Evolutionary conservation across 306 rosid species (phyloP), one percentile per base, ranked within the genome.

Genomic region (Citrullus mucosospermus): DNA sequence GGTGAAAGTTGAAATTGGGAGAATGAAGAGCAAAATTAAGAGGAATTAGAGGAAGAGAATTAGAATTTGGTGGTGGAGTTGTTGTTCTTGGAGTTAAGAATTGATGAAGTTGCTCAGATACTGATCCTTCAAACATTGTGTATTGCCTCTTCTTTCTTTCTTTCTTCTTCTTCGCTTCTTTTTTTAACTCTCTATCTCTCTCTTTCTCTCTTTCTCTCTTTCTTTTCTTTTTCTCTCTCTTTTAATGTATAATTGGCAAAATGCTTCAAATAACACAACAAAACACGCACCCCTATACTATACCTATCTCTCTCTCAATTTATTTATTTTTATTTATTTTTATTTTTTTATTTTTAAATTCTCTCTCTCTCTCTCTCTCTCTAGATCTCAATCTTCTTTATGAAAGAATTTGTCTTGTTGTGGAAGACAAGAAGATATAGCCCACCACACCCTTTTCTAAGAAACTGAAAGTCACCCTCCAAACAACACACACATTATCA

Each of bases 61-160:
- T 22, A 86, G 92, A 10, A 85, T 83, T 36, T 17, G 79, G 32
- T 10, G 78, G 22, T 50, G 76, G 22, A 43, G 57, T 16, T 12
- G 53, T 12, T 10, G 93, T 79, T 75, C 89, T 89, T 63, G 97
- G 88, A 44, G 90, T 85, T 81, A 90, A 88, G 96, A 93, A 88
- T 80, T 92, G 97, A 88, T 90, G 97, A 87, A 92, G 84, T 78
- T 92, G 98, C 36, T 94, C 97, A 48, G 96, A 88, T 32, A 86
- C 90, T 88, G 73, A 66, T 66, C 93, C 98, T 88, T 94, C 89
- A 59, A 91, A 92, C 97, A 92, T 90, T 82, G 84, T 83, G 78
- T 85, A 38, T 30, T 25, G 8, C 9, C 11, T 32, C 13, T 4
- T 53, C 51, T 39, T 53, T 62, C 78, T 39, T 53, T 62, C 78